These are phyloP conservation scores for Diospyros lotus DNA, from an alignment of 148 eudicot species.

Conservation along the genomic window DNA sequence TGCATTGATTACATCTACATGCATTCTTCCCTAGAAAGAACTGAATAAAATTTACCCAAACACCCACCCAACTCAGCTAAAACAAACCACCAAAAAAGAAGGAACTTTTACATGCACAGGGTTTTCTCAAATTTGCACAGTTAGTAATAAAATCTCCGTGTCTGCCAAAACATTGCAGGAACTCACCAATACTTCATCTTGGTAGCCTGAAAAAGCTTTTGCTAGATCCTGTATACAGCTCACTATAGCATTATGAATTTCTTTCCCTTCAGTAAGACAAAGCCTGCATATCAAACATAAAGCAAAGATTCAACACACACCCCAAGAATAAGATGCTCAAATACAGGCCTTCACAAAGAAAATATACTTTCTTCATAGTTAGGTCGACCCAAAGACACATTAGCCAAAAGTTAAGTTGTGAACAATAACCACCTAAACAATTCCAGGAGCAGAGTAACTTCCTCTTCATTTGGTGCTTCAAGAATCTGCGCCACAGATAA, in stretches of 20 bases:
- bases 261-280: conserved; percentile 95
- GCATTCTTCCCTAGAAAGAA: too few relatives aligned
- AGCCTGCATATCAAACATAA: conserved; percentile 47
- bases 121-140: conserved; percentile 4
- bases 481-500: conserved; percentile 64
- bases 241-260: conserved; percentile 84
- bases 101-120: not conserved
- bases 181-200: conserved; percentile 93
- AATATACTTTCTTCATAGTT: not conserved
- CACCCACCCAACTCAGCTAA: too few relatives aligned
- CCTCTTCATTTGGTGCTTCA: conserved; percentile 88
- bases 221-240: conserved; percentile 99
- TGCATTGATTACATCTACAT: too few relatives aligned
- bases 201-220: conserved; percentile 72
- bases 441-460: conserved; percentile 76
- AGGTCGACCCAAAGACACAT: not conserved
- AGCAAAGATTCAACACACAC: not conserved
- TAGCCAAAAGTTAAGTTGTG: not conserved
- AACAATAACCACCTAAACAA: conserved; percentile 63
- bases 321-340: not conserved
- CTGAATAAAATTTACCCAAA: too few relatives aligned
- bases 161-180: not conserved
- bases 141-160: not conserved
- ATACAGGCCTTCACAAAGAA: not conserved
- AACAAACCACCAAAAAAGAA: not conserved